A percentile compares a stretch with the other conserved stretches of the same genome.
Conservation (phyloP, 2,329 filamentous ascomycete genomes). For the Aureobasidium zeae region DNA sequence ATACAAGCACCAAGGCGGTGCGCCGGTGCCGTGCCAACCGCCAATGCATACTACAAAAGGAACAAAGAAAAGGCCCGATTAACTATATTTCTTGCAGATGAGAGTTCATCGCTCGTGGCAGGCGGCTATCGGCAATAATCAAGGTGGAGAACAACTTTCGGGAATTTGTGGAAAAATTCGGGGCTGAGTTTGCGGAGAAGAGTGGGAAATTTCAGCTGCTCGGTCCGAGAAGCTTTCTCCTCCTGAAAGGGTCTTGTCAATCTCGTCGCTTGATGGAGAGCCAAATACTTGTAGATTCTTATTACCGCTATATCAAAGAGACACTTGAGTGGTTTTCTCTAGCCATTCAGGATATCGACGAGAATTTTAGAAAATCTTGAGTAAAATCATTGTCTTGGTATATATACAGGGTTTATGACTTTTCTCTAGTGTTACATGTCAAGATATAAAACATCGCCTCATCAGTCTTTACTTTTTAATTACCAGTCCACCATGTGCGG, state of each 20-base stretch:
- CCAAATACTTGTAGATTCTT: too few relatives aligned
- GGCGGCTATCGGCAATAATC: too few relatives aligned
- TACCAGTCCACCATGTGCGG: slow-evolving; percentile 39
- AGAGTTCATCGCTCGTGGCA: too few relatives aligned
- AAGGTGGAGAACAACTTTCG: too few relatives aligned
- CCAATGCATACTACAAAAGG: too few relatives aligned
- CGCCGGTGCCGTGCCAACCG: too few relatives aligned
- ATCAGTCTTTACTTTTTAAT: slow-evolving; percentile 21
- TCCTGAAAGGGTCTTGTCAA: too few relatives aligned
- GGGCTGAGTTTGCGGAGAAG: neutral
- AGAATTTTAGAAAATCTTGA: neutral
- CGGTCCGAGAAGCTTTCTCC: neutral
- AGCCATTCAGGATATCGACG: neutral
- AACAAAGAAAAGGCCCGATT: too few relatives aligned
- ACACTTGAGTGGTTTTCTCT: neutral
- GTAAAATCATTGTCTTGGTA: too few relatives aligned
- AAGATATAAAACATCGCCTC: neutral
- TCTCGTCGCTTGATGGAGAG: too few relatives aligned
- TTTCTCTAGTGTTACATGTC: slow-evolving; percentile 1
- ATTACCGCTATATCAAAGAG: neutral
- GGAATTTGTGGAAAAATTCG: slow-evolving; percentile 1
- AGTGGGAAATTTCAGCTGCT: neutral
- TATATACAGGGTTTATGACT: neutral
- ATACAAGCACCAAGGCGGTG: too few relatives aligned
- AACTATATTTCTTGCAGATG: too few relatives aligned